Percentiles rank a stretch among this genome's conserved stretches.
Evolutionary conservation across 2,329 filamentous ascomycete species (phyloP).

Genomic region (Verticillium albo-atrum): DNA sequence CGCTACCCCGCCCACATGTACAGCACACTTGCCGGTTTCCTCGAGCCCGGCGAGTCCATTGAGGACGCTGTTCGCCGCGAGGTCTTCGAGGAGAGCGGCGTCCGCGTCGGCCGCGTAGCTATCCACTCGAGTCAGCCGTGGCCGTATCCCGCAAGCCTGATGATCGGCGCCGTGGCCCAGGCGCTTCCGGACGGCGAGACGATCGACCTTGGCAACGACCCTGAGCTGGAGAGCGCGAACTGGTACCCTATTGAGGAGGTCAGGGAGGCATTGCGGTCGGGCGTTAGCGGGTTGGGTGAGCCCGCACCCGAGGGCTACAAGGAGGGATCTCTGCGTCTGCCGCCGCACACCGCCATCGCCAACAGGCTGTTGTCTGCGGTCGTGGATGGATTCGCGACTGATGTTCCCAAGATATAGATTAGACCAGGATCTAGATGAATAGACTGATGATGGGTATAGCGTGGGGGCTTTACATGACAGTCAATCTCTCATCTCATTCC

Average conservation of each 20-base stretch:
- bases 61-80: conserved; percentile 81
- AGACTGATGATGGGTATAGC: conserved; percentile 1
- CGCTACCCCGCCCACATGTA: conserved; percentile 84
- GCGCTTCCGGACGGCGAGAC: conserved; percentile 72
- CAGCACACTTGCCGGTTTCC: conserved; percentile 81
- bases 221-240: conserved; percentile 82
- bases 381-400: conserved; percentile 65
- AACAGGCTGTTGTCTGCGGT: conserved; percentile 82
- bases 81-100: conserved; percentile 82
- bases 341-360: conserved; percentile 85
- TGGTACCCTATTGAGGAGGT: conserved; percentile 87
- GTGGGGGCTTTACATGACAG: too few relatives aligned
- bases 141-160: conserved; percentile 80
- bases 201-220: conserved; percentile 81
- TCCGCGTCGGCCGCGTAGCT: conserved; percentile 70
- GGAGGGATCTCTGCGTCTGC: conserved; percentile 73
- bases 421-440: conserved; percentile 19
- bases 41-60: conserved; percentile 79
- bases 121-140: conserved; percentile 83
- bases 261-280: conserved; percentile 63
- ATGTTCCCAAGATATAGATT: conserved; percentile 45
- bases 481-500: neutral
- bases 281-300: conserved; percentile 65
- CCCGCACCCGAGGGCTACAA: conserved; percentile 61
- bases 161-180: conserved; percentile 87